Evolutionary conservation across 768 basidiomycete genomes (phyloP).

Genomic region (Mycena venus): DNA sequence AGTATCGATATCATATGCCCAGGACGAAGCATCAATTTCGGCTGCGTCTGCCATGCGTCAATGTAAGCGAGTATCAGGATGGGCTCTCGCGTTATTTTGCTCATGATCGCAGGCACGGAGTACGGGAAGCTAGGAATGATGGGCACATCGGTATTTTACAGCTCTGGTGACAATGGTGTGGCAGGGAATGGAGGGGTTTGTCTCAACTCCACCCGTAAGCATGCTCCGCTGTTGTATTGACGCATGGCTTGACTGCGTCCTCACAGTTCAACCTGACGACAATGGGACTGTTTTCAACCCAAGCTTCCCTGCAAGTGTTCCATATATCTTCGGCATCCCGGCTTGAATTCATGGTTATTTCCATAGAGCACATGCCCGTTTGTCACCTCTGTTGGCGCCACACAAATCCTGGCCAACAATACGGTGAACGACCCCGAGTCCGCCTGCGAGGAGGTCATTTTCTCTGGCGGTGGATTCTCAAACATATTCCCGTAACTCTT

Average conservation of each 20-base stretch:
- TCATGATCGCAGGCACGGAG: slow-evolving; percentile 20
- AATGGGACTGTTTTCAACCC: slow-evolving; percentile 43
- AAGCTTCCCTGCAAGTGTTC: slow-evolving; percentile 29
- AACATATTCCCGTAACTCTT: slow-evolving; percentile 52
- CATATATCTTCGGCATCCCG: neutral
- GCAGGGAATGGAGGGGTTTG: slow-evolving; percentile 48
- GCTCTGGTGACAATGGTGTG: slow-evolving; percentile 53
- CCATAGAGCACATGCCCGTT: slow-evolving; percentile 59
- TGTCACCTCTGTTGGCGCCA: slow-evolving; percentile 66
- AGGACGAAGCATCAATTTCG: slow-evolving; percentile 49
- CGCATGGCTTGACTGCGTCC: neutral
- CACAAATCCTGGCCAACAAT: slow-evolving; percentile 60
- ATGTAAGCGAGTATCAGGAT: slow-evolving; percentile 45
- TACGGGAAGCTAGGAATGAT: slow-evolving; percentile 50
- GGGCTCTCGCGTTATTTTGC: neutral
- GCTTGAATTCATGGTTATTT: neutral
- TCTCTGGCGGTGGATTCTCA: slow-evolving; percentile 67
- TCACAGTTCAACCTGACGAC: slow-evolving; percentile 23
- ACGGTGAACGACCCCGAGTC: slow-evolving; percentile 59
- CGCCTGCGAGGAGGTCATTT: slow-evolving; percentile 61
- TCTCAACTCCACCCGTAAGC: slow-evolving; percentile 35
- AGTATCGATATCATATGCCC: slow-evolving; percentile 51
- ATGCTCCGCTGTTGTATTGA: neutral
- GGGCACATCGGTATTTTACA: slow-evolving; percentile 53
- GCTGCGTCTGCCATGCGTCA: slow-evolving; percentile 49